Evolutionary conservation across 306 rosid genomes (phyloP).

Genomic region (Cicer pinnatifidum): DNA sequence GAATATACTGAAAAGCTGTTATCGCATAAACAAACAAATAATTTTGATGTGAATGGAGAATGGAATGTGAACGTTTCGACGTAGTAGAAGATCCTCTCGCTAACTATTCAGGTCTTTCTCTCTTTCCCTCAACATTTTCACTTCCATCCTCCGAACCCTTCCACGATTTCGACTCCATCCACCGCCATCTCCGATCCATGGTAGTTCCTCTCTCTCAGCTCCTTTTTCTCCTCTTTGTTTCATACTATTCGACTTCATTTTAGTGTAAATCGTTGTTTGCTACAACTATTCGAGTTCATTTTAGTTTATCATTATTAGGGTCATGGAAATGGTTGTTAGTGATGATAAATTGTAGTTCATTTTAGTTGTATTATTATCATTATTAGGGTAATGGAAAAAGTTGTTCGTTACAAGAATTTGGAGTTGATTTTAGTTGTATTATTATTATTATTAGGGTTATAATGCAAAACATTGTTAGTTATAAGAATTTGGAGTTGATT

Average conservation of each 20-base stretch:
- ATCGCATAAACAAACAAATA: neutral
- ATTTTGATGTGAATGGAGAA: conserved; percentile 44
- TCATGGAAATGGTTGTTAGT: neutral
- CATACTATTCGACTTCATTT: neutral
- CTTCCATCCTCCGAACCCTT: conserved; percentile 44
- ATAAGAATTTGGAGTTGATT: neutral
- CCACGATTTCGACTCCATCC: conserved; percentile 55
- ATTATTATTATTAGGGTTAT: neutral
- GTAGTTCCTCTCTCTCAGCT: conserved; percentile 43
- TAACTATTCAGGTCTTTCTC: conserved; percentile 57
- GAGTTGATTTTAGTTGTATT: neutral
- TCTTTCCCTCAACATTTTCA: conserved; percentile 49
- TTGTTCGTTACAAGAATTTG: neutral
- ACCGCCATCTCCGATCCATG: conserved; percentile 65
- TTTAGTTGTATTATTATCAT: neutral
- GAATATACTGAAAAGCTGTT: neutral
- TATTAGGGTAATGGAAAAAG: neutral
- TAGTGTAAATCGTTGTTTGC: neutral
- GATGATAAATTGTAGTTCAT: neutral
- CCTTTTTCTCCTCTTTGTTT: neutral
- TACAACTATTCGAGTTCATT: neutral
- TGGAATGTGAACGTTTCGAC: conserved; percentile 35
- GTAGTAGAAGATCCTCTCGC: conserved; percentile 59
- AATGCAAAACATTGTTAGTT: neutral
- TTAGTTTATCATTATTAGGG: neutral